Percentiles rank a stretch among this genome's conserved stretches.
These are phyloP conservation scores for Clonostachys byssicola DNA, from an alignment of 2,329 filamentous ascomycete genomes.

Conservation along the genomic window DNA sequence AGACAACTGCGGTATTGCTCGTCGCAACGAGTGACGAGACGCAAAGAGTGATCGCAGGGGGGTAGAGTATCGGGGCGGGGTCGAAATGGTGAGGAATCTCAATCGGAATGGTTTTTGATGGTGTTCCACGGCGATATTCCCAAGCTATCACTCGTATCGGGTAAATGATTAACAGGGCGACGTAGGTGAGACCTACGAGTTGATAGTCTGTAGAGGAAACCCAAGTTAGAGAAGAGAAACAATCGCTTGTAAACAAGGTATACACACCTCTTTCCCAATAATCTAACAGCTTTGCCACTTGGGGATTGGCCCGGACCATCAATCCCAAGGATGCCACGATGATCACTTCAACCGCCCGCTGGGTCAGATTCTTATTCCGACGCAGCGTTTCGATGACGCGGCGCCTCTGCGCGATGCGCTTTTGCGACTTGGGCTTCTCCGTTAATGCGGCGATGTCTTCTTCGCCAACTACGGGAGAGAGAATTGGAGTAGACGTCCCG, in stretches of 20 bases:
- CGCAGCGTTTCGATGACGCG: conserved; percentile 20
- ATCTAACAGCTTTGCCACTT: conserved; percentile 38
- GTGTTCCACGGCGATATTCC: conserved; percentile 32
- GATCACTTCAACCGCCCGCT: conserved; percentile 47
- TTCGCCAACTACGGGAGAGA: conserved; percentile 41
- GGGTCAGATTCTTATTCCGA: conserved; percentile 44
- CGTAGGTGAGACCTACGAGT: conserved; percentile 27
- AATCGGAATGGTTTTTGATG: conserved; percentile 34
- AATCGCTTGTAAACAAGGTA: not conserved
- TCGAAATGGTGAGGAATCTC: conserved; percentile 75
- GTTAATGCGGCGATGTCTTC: conserved; percentile 25
- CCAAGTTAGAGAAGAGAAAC: conserved; percentile 1
- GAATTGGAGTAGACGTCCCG: conserved; percentile 48
- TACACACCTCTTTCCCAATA: conserved; percentile 45
- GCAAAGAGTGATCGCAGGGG: conserved; percentile 69
- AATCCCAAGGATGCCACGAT: conserved; percentile 44
- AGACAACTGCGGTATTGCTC: conserved; percentile 54
- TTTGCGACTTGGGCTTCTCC: conserved; percentile 9
- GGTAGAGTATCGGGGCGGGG: conserved; percentile 87
- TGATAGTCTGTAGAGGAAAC: conserved; percentile 31
- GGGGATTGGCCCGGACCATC: conserved; percentile 40
- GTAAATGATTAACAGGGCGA: conserved; percentile 44
- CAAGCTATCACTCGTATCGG: conserved; percentile 54
- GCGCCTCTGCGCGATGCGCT: conserved; percentile 9
- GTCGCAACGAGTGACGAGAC: conserved; percentile 71